Evolutionary conservation across 1,284 basidiomycete species (phyloP), one percentile per base, ranked within the genome.

Genomic region (Cystobasidium slooffiae): DNA sequence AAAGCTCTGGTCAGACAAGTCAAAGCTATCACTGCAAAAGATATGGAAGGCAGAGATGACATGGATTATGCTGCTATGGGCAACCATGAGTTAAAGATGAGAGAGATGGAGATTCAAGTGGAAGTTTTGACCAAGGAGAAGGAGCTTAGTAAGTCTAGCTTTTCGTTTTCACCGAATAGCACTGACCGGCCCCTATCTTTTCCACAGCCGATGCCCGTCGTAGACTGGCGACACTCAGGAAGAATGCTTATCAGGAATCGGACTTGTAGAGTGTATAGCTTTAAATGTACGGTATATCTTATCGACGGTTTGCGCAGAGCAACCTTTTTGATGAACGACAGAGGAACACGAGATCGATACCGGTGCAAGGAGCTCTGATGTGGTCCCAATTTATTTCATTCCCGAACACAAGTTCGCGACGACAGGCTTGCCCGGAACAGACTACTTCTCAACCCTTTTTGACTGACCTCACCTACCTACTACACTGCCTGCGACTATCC

Each of bases 61-160:
- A 87, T 91, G 22, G 93, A 98, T 83, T 98, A 94, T 84, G 90
- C 44, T 55, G 61, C 43, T 39, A 75, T 76, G 75, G 75, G 67
- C 14, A 59, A 86, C 59, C 87, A 98, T 82, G 96, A 99, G 84
- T 98, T 97, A 88, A 99, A 99, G 87, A 91, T 89, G 80, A 86
- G 89, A 64, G 94, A 97, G 87, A 98, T 99, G 94, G 96, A 99
- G 84, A 94, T 97, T 82, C 96, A 98, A 84, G 97, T 99, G 58
- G 93, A 97, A 83, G 97, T 99, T 78, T 86, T 99, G 78, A 95
- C 91, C 81, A 84, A 98, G 79, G 96, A 98, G 86, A 97, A 97
- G 86, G 94, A 97, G 12, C 85, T 99, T 46, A 92, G 66, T 68
- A 58, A 46, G 66, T 68, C 20, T 22, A 1, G 7, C 51, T 6